These are phyloP conservation scores for Deinandra increscens DNA, from an alignment of 129 eudicot genomes.

Conservation along the genomic window DNA sequence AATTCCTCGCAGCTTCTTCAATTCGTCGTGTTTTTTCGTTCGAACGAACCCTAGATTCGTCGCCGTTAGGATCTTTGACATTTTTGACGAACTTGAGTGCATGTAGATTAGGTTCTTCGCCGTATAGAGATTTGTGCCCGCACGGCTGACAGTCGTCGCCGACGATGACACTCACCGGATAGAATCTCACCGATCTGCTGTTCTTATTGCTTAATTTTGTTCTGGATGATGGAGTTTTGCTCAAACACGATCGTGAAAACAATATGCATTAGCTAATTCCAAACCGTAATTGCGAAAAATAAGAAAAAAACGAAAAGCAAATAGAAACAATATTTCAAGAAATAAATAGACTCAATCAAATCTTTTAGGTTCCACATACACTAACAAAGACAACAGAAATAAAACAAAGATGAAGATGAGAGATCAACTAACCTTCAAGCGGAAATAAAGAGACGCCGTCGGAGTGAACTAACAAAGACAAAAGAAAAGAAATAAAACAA, in stretches of 20 bases:
- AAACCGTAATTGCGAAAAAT: too few relatives aligned
- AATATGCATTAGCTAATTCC: too few relatives aligned
- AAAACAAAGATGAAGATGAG: too few relatives aligned
- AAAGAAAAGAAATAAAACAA: too few relatives aligned
- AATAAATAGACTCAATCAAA: too few relatives aligned
- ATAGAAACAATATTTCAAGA: too few relatives aligned
- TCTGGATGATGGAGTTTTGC: conserved; percentile 70
- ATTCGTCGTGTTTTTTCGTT: conserved; percentile 51
- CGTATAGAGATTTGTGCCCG: conserved; percentile 48
- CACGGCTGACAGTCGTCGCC: conserved; percentile 67
- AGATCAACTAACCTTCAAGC: too few relatives aligned
- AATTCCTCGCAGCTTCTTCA: conserved; percentile 65
- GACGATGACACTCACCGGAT: conserved; percentile 62
- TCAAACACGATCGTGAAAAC: conserved; percentile 71
- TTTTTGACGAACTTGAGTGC: conserved; percentile 26
- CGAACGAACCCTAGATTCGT: conserved; percentile 35
- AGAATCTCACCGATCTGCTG: conserved; percentile 64
- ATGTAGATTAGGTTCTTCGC: conserved; percentile 13
- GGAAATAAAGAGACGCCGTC: too few relatives aligned
- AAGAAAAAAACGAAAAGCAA: too few relatives aligned
- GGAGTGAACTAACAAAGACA: too few relatives aligned
- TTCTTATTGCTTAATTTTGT: conserved; percentile 41
- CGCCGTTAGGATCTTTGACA: conserved; percentile 28
- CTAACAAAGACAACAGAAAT: too few relatives aligned
- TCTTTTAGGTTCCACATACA: too few relatives aligned